These are phyloP conservation scores for Candida glucosophila DNA, from an alignment of 1,139 yeast species.

Conservation along the genomic window DNA sequence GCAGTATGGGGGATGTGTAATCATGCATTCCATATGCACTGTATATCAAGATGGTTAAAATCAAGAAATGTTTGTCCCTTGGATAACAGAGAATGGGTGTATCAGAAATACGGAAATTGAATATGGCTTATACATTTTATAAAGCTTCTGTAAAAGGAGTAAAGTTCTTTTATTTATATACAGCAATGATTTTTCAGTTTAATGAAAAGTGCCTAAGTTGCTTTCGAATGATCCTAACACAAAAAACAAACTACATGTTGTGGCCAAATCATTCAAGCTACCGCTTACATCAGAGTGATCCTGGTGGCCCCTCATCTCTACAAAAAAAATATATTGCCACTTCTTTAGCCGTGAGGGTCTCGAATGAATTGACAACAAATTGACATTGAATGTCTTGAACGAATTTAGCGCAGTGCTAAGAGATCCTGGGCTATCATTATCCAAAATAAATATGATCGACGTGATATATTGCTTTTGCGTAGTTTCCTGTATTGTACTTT, in stretches of 20 bases:
- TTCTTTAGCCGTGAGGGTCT: constrained; percentile 57
- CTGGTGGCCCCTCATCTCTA: constrained; percentile 44
- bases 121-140: too few relatives aligned
- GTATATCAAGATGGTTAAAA: constrained; percentile 92
- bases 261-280: constrained; percentile 12
- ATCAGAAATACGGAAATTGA: constrained; percentile 64
- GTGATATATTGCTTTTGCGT: constrained; percentile 35
- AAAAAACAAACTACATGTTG: constrained; percentile 23
- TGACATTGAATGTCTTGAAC: constrained; percentile 50
- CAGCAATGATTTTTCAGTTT: too few relatives aligned
- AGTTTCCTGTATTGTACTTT: constrained; percentile 4
- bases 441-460: constrained; percentile 57
- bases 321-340: constrained; percentile 82
- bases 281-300: constrained; percentile 9
- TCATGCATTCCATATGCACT: constrained; percentile 91
- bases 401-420: constrained; percentile 57
- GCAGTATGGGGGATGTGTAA: constrained; percentile 98
- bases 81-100: constrained; percentile 90
- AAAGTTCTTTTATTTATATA: too few relatives aligned
- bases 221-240: constrained; percentile 30
- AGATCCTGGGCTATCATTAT: constrained; percentile 68
- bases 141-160: too few relatives aligned
- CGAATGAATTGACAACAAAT: constrained; percentile 65
- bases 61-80: constrained; percentile 97
- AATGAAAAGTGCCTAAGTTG: too few relatives aligned